Percentiles rank a stretch among this genome's conserved stretches.
phyloP scores from a whole-genome alignment of 768 basidiomycete genomes.

The Hortiboletus campestris region DNA sequence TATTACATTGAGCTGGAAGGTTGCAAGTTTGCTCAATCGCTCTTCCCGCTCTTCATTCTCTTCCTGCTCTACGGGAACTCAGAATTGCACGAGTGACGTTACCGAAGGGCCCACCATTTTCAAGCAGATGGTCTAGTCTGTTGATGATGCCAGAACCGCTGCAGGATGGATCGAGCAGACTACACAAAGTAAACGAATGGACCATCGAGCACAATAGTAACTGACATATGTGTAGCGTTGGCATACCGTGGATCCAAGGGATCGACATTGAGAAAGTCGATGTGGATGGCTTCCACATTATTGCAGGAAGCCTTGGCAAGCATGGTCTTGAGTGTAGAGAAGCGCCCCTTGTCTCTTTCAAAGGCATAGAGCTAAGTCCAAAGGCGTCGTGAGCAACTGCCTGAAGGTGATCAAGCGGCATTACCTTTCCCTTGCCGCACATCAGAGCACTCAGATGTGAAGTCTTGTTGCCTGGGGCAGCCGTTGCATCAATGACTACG shows the following conservation, averaged over 20 bases:
- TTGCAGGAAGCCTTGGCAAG: constrained; percentile 76
- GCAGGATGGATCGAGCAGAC: constrained; percentile 93
- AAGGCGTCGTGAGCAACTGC: not conserved
- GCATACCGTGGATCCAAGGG: constrained; percentile 62
- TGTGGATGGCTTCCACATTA: constrained; percentile 73
- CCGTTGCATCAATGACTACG: constrained; percentile 88
- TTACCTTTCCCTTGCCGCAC: constrained; percentile 76
- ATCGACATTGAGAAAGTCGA: constrained; percentile 82
- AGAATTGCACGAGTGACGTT: constrained; percentile 2
- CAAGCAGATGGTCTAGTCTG: constrained; percentile 80
- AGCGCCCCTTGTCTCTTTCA: constrained; percentile 82
- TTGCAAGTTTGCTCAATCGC: constrained; percentile 78
- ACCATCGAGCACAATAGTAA: constrained; percentile 1
- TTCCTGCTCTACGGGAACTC: constrained; percentile 46
- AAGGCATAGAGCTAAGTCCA: constrained; percentile 74
- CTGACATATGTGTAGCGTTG: constrained; percentile 85
- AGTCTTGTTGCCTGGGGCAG: constrained; percentile 98
- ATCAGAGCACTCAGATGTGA: constrained; percentile 90
- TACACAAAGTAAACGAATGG: constrained; percentile 28
- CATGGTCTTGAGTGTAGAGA: constrained; percentile 83
- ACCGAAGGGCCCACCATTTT: constrained; percentile 50
- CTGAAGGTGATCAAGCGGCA: not conserved
- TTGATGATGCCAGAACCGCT: constrained; percentile 93
- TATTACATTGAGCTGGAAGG: constrained; percentile 89
- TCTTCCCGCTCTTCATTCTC: constrained; percentile 57